These are phyloP conservation scores for Oxyria digyna DNA, from an alignment of 148 eudicot genomes.

Conservation along the genomic window DNA sequence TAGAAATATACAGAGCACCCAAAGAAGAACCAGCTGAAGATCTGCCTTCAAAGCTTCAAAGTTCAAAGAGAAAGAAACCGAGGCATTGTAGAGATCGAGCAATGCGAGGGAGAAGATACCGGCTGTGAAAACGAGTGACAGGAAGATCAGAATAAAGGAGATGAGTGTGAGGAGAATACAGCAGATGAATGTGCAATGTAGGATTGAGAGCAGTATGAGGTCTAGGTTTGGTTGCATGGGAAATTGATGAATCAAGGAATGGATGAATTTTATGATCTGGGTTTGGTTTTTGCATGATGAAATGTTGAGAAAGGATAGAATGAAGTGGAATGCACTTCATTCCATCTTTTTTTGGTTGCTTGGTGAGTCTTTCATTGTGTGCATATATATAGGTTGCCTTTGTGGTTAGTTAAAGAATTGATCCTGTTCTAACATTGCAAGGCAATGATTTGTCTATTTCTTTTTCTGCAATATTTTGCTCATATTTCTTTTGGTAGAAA, in stretches of 20 bases:
- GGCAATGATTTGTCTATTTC: not conserved
- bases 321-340: constrained; percentile 1
- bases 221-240: constrained; percentile 3
- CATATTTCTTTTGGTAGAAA: no score
- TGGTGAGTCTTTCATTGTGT: not conserved
- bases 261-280: not conserved
- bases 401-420: not conserved
- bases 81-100: not conserved
- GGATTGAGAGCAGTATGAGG: not conserved
- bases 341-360: not conserved
- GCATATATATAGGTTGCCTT: not conserved
- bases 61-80: not conserved
- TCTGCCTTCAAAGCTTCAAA: not conserved
- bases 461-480: no score
- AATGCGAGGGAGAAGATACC: not conserved
- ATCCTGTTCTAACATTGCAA: not conserved
- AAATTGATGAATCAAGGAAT: not conserved
- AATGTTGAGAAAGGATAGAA: not conserved
- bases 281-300: not conserved
- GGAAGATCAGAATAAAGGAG: not conserved
- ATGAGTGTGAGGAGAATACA: not conserved
- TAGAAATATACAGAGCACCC: not conserved
- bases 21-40: constrained; percentile 1
- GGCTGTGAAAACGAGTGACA: not conserved
- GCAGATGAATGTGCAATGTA: constrained; percentile 1